Base-by-base conservation (phyloP, 306 rosid species). In the Oxytropis ochrocephala region DNA sequence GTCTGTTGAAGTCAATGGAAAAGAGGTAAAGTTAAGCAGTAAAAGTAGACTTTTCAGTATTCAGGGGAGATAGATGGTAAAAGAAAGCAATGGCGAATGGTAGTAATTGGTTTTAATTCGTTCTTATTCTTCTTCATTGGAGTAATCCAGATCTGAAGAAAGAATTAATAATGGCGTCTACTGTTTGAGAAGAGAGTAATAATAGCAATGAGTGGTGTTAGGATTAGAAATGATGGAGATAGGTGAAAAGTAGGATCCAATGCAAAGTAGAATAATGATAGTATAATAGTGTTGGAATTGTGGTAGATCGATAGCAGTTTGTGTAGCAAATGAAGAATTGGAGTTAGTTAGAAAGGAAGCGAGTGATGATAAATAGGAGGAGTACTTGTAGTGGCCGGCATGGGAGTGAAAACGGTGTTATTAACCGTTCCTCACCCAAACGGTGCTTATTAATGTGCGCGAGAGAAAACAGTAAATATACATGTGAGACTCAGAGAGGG, bases 241-340 rank as follows among this genome's bases (percentile, higher is more conserved):
- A 18, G 60, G 76, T 58, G 53, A 57, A 70, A 57, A 50, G 19
- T 30, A 17, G 76, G 27, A 71, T 71, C 76, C 76, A 71, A 71
- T 71, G 76, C 52, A 32, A 21, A 8, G 52, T n/a, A 3, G 42
- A 56, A 54, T 27, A 51, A 19, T 52, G n/a, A n/a, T n/a, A n/a
- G n/a, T n/a, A n/a, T n/a, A n/a, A n/a, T 52, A 4, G 32, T 51
- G 57, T 18, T 51, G 6, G 57, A 10, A 18, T 18, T 19, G 16
- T 53, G 11, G 48, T 12, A 43, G 48, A 41, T 43, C 5, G 39
- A 35, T 35, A 5, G 39, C 39, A 35, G 39, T 35, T 35, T 2
- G 39, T 35, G 5, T 35, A n/a, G 39, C 39, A 4, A 35, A 35
- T 35, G 39, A 38, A 38, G 11, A 38, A 38, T 38, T 38, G 43